Percentiles rank a stretch among this genome's conserved stretches.
Evolutionary conservation across 345 rosid genomes (phyloP).

Genomic region (Bruguiera sexangula): DNA sequence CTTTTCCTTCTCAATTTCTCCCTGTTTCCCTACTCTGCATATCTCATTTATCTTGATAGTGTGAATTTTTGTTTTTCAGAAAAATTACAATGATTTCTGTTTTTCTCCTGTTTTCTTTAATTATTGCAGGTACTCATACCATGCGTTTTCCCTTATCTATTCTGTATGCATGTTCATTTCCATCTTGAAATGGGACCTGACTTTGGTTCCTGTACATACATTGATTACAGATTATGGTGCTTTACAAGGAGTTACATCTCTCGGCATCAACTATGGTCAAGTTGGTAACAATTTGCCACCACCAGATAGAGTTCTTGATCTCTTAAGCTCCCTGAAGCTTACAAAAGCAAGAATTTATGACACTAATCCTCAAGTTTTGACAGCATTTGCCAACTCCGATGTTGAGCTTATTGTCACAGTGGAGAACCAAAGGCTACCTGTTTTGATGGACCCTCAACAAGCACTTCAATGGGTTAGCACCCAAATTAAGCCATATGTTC

Average conservation of each 20-base stretch:
- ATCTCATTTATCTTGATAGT: constrained; percentile 20
- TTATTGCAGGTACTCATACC: constrained; percentile 41
- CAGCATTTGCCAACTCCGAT: constrained; percentile 61
- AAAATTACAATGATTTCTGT: constrained; percentile 27
- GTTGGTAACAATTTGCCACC: constrained; percentile 62
- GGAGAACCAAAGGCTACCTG: constrained; percentile 60
- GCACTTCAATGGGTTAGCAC: constrained; percentile 77
- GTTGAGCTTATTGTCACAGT: constrained; percentile 67
- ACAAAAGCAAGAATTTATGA: constrained; percentile 73
- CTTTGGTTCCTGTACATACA: background rate
- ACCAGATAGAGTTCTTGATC: constrained; percentile 56
- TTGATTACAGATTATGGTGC: constrained; percentile 36
- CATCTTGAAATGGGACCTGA: background rate
- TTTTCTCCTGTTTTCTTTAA: constrained; percentile 37
- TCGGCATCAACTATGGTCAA: constrained; percentile 91
- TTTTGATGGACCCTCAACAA: constrained; percentile 58
- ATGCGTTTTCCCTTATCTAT: background rate
- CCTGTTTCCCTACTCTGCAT: background rate
- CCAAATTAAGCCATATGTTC: constrained; percentile 65
- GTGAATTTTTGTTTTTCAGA: constrained; percentile 15
- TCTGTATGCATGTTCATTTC: background rate
- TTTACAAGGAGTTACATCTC: constrained; percentile 44
- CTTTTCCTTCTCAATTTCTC: constrained; percentile 3
- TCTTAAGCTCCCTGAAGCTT: constrained; percentile 51
- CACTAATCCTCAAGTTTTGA: constrained; percentile 64